These are phyloP conservation scores for Fraxinus baroniana DNA, from an alignment of 305 asterid genomes.

Conservation along the genomic window DNA sequence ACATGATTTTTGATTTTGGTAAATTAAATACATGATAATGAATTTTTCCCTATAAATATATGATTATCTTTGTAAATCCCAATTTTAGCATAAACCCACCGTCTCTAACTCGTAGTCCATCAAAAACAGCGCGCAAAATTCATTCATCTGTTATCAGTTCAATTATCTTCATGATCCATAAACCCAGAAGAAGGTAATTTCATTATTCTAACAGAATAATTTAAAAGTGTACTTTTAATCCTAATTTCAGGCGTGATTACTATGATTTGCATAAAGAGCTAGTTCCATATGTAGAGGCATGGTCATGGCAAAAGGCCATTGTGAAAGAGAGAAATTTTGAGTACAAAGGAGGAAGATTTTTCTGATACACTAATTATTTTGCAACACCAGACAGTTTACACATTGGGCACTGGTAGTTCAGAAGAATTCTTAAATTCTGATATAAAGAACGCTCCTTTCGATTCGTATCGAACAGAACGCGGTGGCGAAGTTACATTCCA, in stretches of 20 bases:
- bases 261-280: conserved; percentile 71
- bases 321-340: conserved; percentile 50
- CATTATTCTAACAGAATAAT: neutral
- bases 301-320: conserved; percentile 80
- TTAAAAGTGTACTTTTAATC: neutral
- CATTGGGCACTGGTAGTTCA: conserved; percentile 74
- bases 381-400: conserved; percentile 84
- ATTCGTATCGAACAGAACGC: conserved; percentile 65
- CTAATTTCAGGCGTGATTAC: conserved; percentile 53
- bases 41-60: conserved; percentile 6
- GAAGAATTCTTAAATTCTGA: conserved; percentile 64
- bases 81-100: conserved; percentile 16
- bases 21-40: too few relatives aligned
- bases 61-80: conserved; percentile 29
- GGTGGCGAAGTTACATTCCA: conserved; percentile 93
- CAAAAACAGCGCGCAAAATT: conserved; percentile 6
- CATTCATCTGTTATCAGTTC: conserved; percentile 2
- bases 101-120: conserved; percentile 19
- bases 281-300: conserved; percentile 72
- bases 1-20: too few relatives aligned
- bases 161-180: conserved; percentile 20
- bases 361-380: conserved; percentile 60
- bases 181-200: conserved; percentile 52
- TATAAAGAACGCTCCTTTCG: conserved; percentile 50
- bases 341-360: conserved; percentile 44